phyloP scores from a whole-genome alignment of 2,329 filamentous ascomycete species.

The Trichoderma arundinaceum region DNA sequence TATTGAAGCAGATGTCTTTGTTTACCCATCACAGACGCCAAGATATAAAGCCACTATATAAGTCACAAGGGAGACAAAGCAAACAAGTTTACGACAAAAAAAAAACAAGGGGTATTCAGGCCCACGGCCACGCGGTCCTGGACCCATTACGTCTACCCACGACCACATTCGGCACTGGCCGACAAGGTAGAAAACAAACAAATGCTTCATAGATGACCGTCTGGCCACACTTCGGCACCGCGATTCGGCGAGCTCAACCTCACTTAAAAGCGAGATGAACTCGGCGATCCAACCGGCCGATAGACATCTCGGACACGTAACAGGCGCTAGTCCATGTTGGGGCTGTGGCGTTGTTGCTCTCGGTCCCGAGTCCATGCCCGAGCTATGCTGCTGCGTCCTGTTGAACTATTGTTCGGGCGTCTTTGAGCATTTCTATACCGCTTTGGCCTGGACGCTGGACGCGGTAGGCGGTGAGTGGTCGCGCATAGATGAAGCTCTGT shows the following conservation, averaged over 20 bases:
- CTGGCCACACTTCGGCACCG: conserved; percentile 4
- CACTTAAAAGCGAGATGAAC: conserved; percentile 2
- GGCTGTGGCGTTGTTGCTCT: conserved; percentile 14
- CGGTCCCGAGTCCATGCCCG: conserved; percentile 22
- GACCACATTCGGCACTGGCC: neutral
- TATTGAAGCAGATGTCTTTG: no score
- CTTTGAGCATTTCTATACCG: neutral
- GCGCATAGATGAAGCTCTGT: neutral
- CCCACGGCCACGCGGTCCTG: neutral
- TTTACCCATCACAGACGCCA: neutral
- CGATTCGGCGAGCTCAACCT: neutral
- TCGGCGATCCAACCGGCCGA: neutral
- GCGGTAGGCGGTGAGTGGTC: neutral
- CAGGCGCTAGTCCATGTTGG: conserved; percentile 25
- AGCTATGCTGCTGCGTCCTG: neutral
- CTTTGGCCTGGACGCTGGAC: neutral
- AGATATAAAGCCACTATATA: neutral
- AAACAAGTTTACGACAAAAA: neutral
- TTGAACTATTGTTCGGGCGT: neutral
- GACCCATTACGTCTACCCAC: neutral
- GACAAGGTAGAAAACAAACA: neutral
- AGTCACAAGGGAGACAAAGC: neutral
- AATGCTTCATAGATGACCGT: neutral
- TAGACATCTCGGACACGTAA: conserved; percentile 11
- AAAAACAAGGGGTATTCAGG: neutral